A percentile compares a stretch with the other conserved stretches of the same genome.
Evolutionary conservation across 2,329 filamentous ascomycete species (phyloP).

Genomic region (Dactylonectria estremocensis): DNA sequence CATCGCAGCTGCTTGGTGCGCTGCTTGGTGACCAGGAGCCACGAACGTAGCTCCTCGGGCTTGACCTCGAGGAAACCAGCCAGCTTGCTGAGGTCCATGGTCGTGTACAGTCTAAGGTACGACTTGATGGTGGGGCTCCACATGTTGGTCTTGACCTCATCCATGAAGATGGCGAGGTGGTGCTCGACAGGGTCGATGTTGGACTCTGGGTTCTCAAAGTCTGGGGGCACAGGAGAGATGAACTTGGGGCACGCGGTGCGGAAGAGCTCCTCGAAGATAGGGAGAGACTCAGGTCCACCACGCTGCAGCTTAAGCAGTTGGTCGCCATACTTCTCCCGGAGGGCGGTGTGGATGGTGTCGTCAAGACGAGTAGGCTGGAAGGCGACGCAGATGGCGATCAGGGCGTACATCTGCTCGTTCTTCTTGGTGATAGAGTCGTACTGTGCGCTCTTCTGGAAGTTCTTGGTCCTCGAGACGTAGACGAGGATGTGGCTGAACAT

Average conservation of each 20-base stretch:
- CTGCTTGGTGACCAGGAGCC: constrained; percentile 98
- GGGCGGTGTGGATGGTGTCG: constrained; percentile 98
- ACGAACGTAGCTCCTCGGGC: constrained; percentile 94
- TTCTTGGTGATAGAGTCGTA: constrained; percentile 99
- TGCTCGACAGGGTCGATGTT: constrained; percentile 99
- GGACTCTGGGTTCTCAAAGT: constrained; percentile 96
- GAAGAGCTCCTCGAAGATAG: constrained; percentile 99
- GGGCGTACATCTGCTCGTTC: constrained; percentile 99
- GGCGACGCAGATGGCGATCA: constrained; percentile 98
- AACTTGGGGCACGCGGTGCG: constrained; percentile 98
- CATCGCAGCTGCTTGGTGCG: constrained; percentile 96
- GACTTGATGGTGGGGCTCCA: constrained; percentile 98
- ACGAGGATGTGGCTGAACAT: constrained; percentile 99
- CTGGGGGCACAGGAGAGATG: constrained; percentile 96
- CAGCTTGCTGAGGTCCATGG: constrained; percentile 98
- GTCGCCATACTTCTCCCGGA: constrained; percentile 99
- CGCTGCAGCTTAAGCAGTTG: constrained; percentile 97
- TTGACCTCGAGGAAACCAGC: constrained; percentile 97
- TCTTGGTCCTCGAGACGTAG: constrained; percentile 99
- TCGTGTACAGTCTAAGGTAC: constrained; percentile 98
- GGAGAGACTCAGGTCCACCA: constrained; percentile 93
- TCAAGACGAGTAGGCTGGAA: constrained; percentile 98
- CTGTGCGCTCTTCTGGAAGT: constrained; percentile 99
- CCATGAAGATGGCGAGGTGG: constrained; percentile 98
- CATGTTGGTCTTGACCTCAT: constrained; percentile 99